Percentiles rank a stretch among this genome's conserved stretches.
Conservation (phyloP, 2,329 filamentous ascomycete genomes). For the Raffaelea ambrosiae region DNA sequence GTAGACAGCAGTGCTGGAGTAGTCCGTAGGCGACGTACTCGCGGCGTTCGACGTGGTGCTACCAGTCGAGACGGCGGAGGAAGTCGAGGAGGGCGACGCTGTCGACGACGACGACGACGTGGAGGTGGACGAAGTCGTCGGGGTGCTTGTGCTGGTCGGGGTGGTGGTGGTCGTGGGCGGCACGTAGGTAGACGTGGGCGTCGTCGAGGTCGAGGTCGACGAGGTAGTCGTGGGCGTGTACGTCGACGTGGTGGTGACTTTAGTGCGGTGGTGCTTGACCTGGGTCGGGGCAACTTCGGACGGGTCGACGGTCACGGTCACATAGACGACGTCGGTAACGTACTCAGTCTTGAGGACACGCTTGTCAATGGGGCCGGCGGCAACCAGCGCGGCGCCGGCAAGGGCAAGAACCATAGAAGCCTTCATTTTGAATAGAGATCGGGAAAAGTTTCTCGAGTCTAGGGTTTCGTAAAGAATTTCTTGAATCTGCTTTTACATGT, state of each 20-base stretch:
- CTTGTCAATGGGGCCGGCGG: slow-evolving; percentile 34
- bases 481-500: neutral
- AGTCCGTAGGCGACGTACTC: slow-evolving; percentile 13
- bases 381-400: slow-evolving; percentile 35
- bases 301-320: slow-evolving; percentile 32
- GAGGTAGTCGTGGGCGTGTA: slow-evolving; percentile 2
- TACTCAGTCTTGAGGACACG: slow-evolving; percentile 30
- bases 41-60: neutral
- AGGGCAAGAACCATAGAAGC: slow-evolving; percentile 35
- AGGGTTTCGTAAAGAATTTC: neutral
- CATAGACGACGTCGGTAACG: slow-evolving; percentile 33
- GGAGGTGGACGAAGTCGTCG: slow-evolving; percentile 10
- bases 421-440: slow-evolving; percentile 36
- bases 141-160: slow-evolving; percentile 1
- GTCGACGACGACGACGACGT: neutral
- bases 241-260: neutral
- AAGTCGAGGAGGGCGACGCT: slow-evolving; percentile 3
- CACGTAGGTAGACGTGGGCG: slow-evolving; percentile 6
- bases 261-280: neutral
- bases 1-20: slow-evolving; percentile 39
- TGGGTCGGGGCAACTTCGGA: neutral
- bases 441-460: neutral
- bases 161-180: neutral
- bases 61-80: neutral
- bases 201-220: neutral